A percentile compares a stretch with the other conserved stretches of the same genome.
phyloP scores from a whole-genome alignment of 257 asterid genomes.

The Fraxinus quadrangulata region DNA sequence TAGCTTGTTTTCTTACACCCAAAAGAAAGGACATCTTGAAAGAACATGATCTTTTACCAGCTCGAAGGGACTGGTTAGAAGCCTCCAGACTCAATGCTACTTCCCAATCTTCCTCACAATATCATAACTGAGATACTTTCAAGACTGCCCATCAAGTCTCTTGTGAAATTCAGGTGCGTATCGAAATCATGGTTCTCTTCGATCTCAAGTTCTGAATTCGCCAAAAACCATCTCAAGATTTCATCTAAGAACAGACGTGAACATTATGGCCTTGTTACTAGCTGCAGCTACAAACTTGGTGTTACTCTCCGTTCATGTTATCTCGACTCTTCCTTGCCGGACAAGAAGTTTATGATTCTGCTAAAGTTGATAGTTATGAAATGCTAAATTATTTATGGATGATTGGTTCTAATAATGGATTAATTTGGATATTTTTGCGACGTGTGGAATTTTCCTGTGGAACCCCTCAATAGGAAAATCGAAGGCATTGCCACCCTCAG shows the following conservation, averaged over 20 bases:
- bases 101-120: conserved; percentile 19
- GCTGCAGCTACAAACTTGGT: conserved; percentile 4
- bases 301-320: too few relatives aligned
- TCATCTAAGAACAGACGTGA: conserved; percentile 16
- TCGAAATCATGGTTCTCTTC: conserved; percentile 23
- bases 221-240: conserved; percentile 28
- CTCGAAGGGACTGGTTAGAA: background rate
- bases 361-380: conserved; percentile 14
- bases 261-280: background rate
- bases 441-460: conserved; percentile 24
- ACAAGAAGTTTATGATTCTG: background rate
- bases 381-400: conserved; percentile 9
- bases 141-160: conserved; percentile 42
- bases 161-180: conserved; percentile 26
- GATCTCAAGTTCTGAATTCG: conserved; percentile 31
- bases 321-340: too few relatives aligned
- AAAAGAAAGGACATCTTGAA: too few relatives aligned
- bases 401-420: conserved; percentile 35
- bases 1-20: too few relatives aligned
- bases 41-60: background rate
- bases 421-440: conserved; percentile 22
- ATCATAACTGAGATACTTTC: conserved; percentile 34
- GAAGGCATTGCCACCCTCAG: conserved; percentile 24
- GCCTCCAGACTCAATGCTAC: background rate
- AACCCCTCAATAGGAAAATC: conserved; percentile 26